These are phyloP conservation scores for Eucalyptus grandis DNA, from an alignment of 345 rosid genomes.

Conservation along the genomic window DNA sequence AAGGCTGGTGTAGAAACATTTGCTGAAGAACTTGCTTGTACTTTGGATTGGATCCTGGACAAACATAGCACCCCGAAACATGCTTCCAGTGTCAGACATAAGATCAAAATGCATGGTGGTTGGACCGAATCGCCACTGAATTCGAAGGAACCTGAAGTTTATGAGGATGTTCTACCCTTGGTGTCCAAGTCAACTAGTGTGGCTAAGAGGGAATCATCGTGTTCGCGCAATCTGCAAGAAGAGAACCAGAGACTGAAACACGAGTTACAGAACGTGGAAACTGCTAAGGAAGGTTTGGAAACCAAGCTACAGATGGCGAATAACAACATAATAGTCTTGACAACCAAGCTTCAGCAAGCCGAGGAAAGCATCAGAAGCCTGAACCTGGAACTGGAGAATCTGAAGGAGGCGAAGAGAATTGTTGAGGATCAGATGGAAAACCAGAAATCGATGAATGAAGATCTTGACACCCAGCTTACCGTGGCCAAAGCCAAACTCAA, in stretches of 20 bases:
- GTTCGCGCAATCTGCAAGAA: conserved; percentile 7
- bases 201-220: neutral
- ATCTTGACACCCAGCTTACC: conserved; percentile 74
- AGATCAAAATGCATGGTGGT: conserved; percentile 51
- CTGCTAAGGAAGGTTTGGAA: conserved; percentile 12
- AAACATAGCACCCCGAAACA: conserved; percentile 10
- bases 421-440: conserved; percentile 61
- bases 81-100: conserved; percentile 39
- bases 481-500: conserved; percentile 54
- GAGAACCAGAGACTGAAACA: conserved; percentile 25
- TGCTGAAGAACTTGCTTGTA: conserved; percentile 18
- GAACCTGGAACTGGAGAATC: conserved; percentile 28
- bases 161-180: neutral
- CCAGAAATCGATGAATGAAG: conserved; percentile 66
- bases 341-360: conserved; percentile 24
- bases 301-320: conserved; percentile 7
- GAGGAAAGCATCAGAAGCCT: conserved; percentile 30
- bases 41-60: conserved; percentile 36
- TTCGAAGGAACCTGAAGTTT: neutral
- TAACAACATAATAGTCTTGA: neutral
- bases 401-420: conserved; percentile 37
- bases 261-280: conserved; percentile 22
- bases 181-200: neutral
- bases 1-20: conserved; percentile 15
- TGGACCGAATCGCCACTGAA: conserved; percentile 2